Evolutionary conservation across 169 alveolate species (phyloP).

Genomic region (Plasmodium fragile): DNA sequence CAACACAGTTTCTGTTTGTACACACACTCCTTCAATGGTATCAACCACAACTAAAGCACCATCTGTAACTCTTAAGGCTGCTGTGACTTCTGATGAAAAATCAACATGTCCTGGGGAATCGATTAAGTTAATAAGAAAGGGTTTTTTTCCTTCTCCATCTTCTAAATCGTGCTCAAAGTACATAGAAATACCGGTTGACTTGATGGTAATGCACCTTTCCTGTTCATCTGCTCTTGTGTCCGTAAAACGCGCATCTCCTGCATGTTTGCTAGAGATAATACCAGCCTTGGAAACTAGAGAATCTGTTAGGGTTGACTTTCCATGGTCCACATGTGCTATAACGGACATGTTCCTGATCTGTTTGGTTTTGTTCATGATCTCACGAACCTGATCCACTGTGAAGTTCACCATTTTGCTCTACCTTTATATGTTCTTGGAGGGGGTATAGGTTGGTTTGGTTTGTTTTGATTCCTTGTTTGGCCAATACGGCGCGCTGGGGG

Average conservation of each 20-base stretch:
- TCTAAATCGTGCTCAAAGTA: conserved; percentile 97
- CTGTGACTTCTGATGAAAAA: conserved; percentile 99
- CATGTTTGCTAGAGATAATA: conserved; percentile 97
- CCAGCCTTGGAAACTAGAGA: conserved; percentile 99
- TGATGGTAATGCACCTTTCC: conserved; percentile 99
- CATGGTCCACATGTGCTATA: conserved; percentile 99
- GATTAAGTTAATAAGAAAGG: conserved; percentile 97
- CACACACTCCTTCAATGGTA: conserved; percentile 99
- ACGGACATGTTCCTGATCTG: conserved; percentile 99
- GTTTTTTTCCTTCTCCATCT: conserved; percentile 91
- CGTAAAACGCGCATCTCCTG: conserved; percentile 99
- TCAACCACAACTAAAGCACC: conserved; percentile 99
- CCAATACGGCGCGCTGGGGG: not conserved
- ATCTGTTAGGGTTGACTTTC: conserved; percentile 99
- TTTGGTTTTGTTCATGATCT: conserved; percentile 98
- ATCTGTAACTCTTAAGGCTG: conserved; percentile 99
- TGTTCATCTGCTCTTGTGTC: conserved; percentile 99
- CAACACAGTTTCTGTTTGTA: conserved; percentile 99
- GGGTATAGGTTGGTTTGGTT: not conserved
- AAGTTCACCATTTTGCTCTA: conserved; percentile 95
- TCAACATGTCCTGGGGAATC: conserved; percentile 99
- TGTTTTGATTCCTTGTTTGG: not conserved
- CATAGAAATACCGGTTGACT: conserved; percentile 99
- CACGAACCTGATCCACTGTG: conserved; percentile 99
- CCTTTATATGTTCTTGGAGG: not conserved